These are phyloP conservation scores for Neofusicoccum ribis DNA, from an alignment of 2,329 filamentous ascomycete genomes.

Conservation along the genomic window DNA sequence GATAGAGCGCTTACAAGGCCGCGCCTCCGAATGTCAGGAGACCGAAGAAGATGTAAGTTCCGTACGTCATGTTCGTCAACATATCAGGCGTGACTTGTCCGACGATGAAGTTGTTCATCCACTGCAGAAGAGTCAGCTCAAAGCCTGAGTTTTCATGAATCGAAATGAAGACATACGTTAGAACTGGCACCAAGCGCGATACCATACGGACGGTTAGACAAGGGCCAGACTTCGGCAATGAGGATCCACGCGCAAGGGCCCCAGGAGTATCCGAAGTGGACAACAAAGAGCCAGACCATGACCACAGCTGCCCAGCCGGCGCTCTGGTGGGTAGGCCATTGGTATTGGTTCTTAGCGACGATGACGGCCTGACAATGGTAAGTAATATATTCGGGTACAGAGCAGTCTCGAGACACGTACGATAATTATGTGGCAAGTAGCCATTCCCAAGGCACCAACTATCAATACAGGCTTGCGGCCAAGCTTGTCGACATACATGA, in stretches of 20 bases:
- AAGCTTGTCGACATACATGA: conserved; percentile 65
- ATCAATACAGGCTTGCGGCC: conserved; percentile 64
- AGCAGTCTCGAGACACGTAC: conserved; percentile 28
- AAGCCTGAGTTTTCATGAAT: conserved; percentile 30
- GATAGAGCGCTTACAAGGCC: conserved; percentile 35
- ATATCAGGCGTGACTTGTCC: conserved; percentile 71
- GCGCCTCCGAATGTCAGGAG: conserved; percentile 64
- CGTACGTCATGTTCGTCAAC: conserved; percentile 64
- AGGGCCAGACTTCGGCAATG: conserved; percentile 72
- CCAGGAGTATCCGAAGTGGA: conserved; percentile 76
- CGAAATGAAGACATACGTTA: conserved; percentile 53
- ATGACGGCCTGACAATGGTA: conserved; percentile 47
- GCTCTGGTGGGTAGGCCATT: conserved; percentile 57
- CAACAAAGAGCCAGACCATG: conserved; percentile 74
- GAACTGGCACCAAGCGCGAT: conserved; percentile 63
- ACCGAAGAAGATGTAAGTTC: conserved; percentile 72
- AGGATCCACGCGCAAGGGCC: conserved; percentile 75
- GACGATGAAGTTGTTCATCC: conserved; percentile 55
- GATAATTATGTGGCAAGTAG: conserved; percentile 68
- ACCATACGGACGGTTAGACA: conserved; percentile 69
- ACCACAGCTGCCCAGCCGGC: conserved; percentile 69
- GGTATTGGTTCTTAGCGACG: conserved; percentile 61
- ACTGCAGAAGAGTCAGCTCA: not conserved
- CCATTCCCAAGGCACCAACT: conserved; percentile 70
- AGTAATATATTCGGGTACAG: not conserved